Evolutionary conservation across 1,139 yeast species (phyloP).

Genomic region (Protomyces inouyei): DNA sequence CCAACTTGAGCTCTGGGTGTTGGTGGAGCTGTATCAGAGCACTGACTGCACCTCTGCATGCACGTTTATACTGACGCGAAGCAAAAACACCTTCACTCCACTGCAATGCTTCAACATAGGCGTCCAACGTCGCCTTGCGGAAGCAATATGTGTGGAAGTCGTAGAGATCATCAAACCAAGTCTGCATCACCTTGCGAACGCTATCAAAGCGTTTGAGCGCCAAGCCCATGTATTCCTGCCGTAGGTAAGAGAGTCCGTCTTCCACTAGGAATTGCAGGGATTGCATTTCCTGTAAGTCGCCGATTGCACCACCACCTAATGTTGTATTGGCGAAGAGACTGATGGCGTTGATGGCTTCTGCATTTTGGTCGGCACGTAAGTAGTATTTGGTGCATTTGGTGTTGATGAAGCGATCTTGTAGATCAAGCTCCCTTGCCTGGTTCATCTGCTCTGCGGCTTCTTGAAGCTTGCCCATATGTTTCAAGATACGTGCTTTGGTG

Average conservation of each 20-base stretch:
- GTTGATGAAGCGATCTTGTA: slow-evolving; percentile 87
- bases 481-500: slow-evolving; percentile 72
- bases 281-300: slow-evolving; percentile 84
- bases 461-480: slow-evolving; percentile 58
- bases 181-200: slow-evolving; percentile 56
- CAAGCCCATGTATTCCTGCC: slow-evolving; percentile 50
- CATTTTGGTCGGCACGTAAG: slow-evolving; percentile 71
- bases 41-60: slow-evolving; percentile 59
- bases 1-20: slow-evolving; percentile 31
- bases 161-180: slow-evolving; percentile 74
- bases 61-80: slow-evolving; percentile 67
- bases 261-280: slow-evolving; percentile 85
- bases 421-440: slow-evolving; percentile 68
- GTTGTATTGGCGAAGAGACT: slow-evolving; percentile 83
- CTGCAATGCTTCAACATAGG: slow-evolving; percentile 64
- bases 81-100: slow-evolving; percentile 78
- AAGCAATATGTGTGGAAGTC: slow-evolving; percentile 93
- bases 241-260: slow-evolving; percentile 61
- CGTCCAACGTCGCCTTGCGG: slow-evolving; percentile 84
- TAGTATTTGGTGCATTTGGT: slow-evolving; percentile 81
- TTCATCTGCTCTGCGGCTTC: slow-evolving; percentile 66
- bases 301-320: slow-evolving; percentile 69
- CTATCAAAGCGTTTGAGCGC: slow-evolving; percentile 75
- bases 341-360: slow-evolving; percentile 68
- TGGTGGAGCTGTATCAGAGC: slow-evolving; percentile 51